A percentile compares a stretch with the other conserved stretches of the same genome.
These are phyloP conservation scores for Puccinia hordei DNA, from an alignment of 1,284 basidiomycete species.

Conservation along the genomic window DNA sequence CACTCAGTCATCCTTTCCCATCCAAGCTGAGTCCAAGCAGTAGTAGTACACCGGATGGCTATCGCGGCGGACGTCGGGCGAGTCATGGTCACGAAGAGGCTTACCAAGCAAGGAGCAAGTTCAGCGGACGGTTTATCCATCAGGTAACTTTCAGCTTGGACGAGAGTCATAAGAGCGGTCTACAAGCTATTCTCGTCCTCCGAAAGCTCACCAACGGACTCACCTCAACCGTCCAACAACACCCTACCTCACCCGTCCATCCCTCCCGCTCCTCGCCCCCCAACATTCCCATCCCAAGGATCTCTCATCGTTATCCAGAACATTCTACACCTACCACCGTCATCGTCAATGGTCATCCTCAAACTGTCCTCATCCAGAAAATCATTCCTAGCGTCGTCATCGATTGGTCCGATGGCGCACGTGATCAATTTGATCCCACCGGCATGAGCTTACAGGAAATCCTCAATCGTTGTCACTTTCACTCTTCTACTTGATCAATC, in stretches of 20 bases:
- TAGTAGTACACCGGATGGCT: neutral
- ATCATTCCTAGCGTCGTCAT: conserved; percentile 25
- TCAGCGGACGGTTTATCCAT: conserved; percentile 24
- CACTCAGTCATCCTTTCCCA: neutral
- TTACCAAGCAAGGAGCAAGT: neutral
- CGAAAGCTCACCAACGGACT: conserved; percentile 21
- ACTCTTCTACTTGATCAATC: conserved; percentile 4
- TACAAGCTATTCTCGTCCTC: conserved; percentile 11
- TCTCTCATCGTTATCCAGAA: conserved; percentile 26
- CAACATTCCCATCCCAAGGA: conserved; percentile 10
- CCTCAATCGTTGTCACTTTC: conserved; percentile 26
- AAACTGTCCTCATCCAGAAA: neutral
- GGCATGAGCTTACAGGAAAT: conserved; percentile 32
- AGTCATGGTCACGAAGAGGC: neutral
- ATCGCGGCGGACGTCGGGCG: neutral
- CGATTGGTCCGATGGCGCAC: conserved; percentile 32
- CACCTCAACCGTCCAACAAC: conserved; percentile 2
- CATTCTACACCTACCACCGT: neutral
- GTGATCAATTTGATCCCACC: conserved; percentile 34
- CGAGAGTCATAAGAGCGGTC: conserved; percentile 29
- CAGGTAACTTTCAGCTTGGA: conserved; percentile 35
- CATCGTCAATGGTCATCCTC: conserved; percentile 11
- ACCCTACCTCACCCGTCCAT: neutral
- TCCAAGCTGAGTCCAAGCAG: neutral
- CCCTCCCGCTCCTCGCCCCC: neutral